Conservation (phyloP, 371 early-diverging fungal genomes). For the Syncephalastrum sp. region DNA sequence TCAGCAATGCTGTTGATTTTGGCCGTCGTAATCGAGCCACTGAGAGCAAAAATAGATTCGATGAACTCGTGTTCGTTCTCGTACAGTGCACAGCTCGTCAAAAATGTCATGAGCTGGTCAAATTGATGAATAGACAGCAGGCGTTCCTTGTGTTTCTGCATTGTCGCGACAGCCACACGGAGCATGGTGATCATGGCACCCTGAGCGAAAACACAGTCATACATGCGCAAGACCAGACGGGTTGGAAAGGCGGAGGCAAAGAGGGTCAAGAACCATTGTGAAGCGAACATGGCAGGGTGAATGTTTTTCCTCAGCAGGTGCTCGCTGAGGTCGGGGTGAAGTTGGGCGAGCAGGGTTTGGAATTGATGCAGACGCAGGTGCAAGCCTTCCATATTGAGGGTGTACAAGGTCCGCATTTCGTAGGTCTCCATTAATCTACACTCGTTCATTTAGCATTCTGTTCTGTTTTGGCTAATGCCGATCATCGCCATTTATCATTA, state of each 20-base stretch:
- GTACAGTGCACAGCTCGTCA: conserved; percentile 79
- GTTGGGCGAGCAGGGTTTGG: conserved; percentile 77
- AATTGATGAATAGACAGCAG: conserved; percentile 78
- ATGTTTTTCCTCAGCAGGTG: conserved; percentile 78
- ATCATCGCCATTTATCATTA: conserved; percentile 37
- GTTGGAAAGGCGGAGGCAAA: conserved; percentile 95
- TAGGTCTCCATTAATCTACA: conserved; percentile 82
- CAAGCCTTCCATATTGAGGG: conserved; percentile 87
- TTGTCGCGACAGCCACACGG: conserved; percentile 82
- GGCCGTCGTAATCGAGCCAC: conserved; percentile 62
- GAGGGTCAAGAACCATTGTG: conserved; percentile 93
- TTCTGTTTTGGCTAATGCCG: conserved; percentile 22
- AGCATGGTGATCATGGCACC: conserved; percentile 85
- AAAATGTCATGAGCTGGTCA: conserved; percentile 77
- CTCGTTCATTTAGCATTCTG: conserved; percentile 5
- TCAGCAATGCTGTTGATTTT: conserved; percentile 75
- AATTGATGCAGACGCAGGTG: conserved; percentile 88
- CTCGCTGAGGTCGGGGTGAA: conserved; percentile 71
- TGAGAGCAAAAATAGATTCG: conserved; percentile 72
- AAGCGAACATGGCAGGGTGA: conserved; percentile 86
- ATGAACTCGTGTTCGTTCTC: conserved; percentile 74
- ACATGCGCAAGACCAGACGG: conserved; percentile 83
- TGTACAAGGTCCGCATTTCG: conserved; percentile 78
- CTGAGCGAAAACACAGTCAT: conserved; percentile 89
- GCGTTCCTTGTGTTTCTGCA: conserved; percentile 78